A percentile compares a stretch with the other conserved stretches of the same genome.
These are phyloP conservation scores for Ophiostoma australiae DNA, from an alignment of 2,329 filamentous ascomycete genomes.

Conservation along the genomic window DNA sequence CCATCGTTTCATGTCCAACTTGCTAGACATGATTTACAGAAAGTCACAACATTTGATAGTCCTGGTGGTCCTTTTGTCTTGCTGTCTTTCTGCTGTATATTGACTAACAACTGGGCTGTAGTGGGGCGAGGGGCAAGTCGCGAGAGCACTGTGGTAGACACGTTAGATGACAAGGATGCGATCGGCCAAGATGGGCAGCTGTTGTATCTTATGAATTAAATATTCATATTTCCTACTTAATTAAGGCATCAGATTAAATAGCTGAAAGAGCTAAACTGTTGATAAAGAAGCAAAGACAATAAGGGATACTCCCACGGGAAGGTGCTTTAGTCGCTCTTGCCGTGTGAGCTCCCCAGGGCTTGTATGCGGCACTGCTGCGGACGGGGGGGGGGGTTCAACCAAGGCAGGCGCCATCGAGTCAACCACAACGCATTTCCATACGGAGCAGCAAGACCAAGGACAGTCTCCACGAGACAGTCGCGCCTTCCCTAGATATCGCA, in stretches of 20 bases:
- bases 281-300: neutral
- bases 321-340: neutral
- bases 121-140: constrained; percentile 4
- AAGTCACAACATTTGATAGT: neutral
- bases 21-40: neutral
- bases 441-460: neutral
- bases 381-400: constrained; percentile 8
- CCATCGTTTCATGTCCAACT: neutral
- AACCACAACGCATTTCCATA: neutral
- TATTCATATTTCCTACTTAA: neutral
- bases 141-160: neutral
- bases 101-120: neutral
- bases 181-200: neutral
- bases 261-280: neutral
- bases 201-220: neutral
- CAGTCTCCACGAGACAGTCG: neutral
- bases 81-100: neutral
- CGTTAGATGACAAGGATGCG: neutral
- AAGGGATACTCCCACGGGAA: neutral
- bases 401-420: constrained; percentile 19
- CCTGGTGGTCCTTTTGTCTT: neutral
- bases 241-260: neutral
- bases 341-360: neutral
- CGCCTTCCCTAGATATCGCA: neutral
- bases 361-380: neutral